Base-by-base conservation (phyloP, 2,329 filamentous ascomycete species). In the Alternaria conjuncta region DNA sequence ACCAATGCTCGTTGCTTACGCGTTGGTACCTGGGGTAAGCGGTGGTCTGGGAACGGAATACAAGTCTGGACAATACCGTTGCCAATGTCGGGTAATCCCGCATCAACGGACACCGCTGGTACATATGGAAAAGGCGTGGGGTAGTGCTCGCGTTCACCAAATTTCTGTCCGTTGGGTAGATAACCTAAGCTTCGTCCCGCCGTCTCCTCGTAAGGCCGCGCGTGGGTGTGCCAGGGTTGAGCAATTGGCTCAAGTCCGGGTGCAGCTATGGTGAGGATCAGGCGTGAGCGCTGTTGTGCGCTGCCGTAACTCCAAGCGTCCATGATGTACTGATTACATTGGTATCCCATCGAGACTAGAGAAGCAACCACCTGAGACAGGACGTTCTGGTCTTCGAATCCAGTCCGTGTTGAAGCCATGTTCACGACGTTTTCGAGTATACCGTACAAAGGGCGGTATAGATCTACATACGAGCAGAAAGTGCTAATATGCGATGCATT, bases 401-500 rank as follows among this genome's bases (percentile, higher is more conserved):
- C 71, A 18, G 77, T 82, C 18, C 81, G 80, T 23, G 73, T 82
- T 50, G 81, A 84, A 0, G 91, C 85, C 80, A 95, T 92, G 0
- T 81, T 84, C 0, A 87, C 79, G 0, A 96, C 93, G 68, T 96
- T 96, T 76, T 96, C 93, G 0, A 96, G 83, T 0, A 95, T 68
- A 0, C 89, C 91, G 72, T 92, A 95, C n/a, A 87, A 84, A 0
- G 93, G 92, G 0, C 90, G 86, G 67, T 92, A 94, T 0, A 93
- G 80, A 66, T 96, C 92, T 2, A 95, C 83, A 63, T 86, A 92
- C 0, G 92, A 88, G 0, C 89, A 89, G 41, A 95, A 92, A 0
- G 91, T 91, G 0, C 91, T 92, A 0, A 96, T 86, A 28, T 96
- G 86, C 0, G 92, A 94, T 32, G 91, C 90, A 72, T 96, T 93